phyloP scores from a whole-genome alignment of 225 moss, liverwort and hornwort genomes.

The Asterella californica region DNA sequence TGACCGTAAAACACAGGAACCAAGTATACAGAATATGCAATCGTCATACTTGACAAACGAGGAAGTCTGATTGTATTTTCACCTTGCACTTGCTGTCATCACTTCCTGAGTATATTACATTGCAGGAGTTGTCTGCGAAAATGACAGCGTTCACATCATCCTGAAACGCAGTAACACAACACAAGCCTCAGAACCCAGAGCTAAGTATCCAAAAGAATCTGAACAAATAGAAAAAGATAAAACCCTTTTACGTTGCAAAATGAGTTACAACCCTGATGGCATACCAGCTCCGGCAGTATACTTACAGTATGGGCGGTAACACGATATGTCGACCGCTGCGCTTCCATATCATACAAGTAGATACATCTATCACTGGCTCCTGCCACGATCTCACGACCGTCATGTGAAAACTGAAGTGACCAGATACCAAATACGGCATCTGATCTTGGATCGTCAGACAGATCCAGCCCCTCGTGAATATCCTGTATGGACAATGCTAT shows the following conservation, averaged over 20 bases:
- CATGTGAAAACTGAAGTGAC: conserved; percentile 86
- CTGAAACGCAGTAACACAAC: conserved; percentile 34
- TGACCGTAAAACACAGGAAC: neutral
- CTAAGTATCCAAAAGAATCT: neutral
- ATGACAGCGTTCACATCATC: conserved; percentile 90
- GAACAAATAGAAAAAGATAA: neutral
- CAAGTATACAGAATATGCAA: neutral
- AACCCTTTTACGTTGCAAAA: neutral
- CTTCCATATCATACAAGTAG: conserved; percentile 82
- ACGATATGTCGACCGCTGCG: conserved; percentile 57
- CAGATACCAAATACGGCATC: conserved; percentile 70
- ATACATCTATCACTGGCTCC: conserved; percentile 82
- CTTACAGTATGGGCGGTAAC: conserved; percentile 68
- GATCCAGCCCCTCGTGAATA: conserved; percentile 81
- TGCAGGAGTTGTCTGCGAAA: conserved; percentile 77
- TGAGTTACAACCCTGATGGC: neutral
- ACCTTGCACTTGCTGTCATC: conserved; percentile 91
- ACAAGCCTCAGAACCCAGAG: neutral
- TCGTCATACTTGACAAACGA: neutral
- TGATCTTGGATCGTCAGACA: conserved; percentile 43
- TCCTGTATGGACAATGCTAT: conserved; percentile 48
- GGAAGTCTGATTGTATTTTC: neutral
- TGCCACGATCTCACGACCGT: conserved; percentile 91
- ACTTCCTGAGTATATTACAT: conserved; percentile 87
- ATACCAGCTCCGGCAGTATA: neutral